Evolutionary conservation across 2,329 filamentous ascomycete species (phyloP).

Genomic region (Rugonectria rugulosa): DNA sequence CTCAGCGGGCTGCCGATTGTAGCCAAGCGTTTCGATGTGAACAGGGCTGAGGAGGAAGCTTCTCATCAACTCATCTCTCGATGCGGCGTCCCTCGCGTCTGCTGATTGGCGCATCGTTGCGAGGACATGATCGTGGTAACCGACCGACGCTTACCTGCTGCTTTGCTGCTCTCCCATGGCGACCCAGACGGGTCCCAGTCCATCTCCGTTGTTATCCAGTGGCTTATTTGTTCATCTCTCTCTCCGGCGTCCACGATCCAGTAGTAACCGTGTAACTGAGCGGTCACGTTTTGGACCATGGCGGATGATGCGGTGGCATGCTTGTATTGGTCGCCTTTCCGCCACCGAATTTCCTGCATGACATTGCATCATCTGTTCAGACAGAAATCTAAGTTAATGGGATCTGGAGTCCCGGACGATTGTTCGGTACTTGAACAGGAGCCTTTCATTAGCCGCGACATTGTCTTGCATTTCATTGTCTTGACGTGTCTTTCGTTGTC

Average conservation of each 20-base stretch:
- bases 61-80: slow-evolving; percentile 19
- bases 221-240: slow-evolving; percentile 30
- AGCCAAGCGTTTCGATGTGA: slow-evolving; percentile 20
- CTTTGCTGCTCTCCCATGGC: background rate
- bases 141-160: background rate
- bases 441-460: background rate
- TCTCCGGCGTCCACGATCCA: background rate
- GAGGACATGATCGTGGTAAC: slow-evolving; percentile 8
- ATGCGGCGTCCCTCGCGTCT: slow-evolving; percentile 5
- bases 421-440: slow-evolving; percentile 4
- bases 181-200: slow-evolving; percentile 4
- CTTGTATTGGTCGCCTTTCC: background rate
- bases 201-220: slow-evolving; percentile 26
- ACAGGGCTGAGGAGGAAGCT: slow-evolving; percentile 23
- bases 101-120: slow-evolving; percentile 23
- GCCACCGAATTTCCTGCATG: background rate
- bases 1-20: slow-evolving; percentile 14
- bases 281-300: slow-evolving; percentile 4
- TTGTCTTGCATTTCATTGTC: slow-evolving; percentile 8
- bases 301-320: slow-evolving; percentile 7
- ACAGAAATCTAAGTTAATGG: background rate
- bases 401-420: background rate
- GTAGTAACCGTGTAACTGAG: background rate
- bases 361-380: background rate
- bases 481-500: background rate